Evolutionary conservation across 139 green algal species (phyloP).

Genomic region (Chlamydomonas sphaeroides): DNA sequence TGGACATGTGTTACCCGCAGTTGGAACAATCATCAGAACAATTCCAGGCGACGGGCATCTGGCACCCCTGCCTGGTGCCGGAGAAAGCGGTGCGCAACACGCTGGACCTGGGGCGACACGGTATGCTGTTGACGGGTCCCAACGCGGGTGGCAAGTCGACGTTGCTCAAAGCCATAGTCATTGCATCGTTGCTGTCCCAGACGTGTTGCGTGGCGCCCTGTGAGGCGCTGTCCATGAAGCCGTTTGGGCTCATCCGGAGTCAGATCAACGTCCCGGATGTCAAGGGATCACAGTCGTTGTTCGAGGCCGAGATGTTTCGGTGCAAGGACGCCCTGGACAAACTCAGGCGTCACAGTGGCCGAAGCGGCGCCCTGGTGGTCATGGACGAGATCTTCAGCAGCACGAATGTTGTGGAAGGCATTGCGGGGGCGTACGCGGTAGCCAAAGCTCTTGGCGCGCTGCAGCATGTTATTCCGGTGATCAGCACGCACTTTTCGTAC

Average conservation of each 20-base stretch:
- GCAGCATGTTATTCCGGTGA: background rate
- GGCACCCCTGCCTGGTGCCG: background rate
- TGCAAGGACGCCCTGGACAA: background rate
- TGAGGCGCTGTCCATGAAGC: background rate
- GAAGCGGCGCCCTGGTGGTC: background rate
- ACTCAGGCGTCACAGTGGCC: too few relatives aligned
- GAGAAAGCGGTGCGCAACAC: background rate
- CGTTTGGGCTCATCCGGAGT: background rate
- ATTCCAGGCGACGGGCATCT: too few relatives aligned
- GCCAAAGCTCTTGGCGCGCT: background rate
- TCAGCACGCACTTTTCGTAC: background rate
- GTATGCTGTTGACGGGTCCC: conserved; percentile 29
- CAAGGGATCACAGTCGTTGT: conserved; percentile 6
- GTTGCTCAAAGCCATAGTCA: conserved; percentile 2
- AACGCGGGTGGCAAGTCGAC: conserved; percentile 47
- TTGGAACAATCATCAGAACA: too few relatives aligned
- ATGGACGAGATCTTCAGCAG: conserved; percentile 50
- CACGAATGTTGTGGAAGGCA: conserved; percentile 28
- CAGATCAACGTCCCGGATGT: conserved; percentile 26
- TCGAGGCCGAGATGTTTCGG: conserved; percentile 38
- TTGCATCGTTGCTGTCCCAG: conserved; percentile 5
- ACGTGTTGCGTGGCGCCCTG: background rate
- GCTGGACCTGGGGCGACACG: background rate
- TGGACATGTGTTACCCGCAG: too few relatives aligned
- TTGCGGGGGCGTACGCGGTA: background rate